phyloP scores from a whole-genome alignment of 495 filamentous ascomycete genomes.

The Neurospora cerealis region DNA sequence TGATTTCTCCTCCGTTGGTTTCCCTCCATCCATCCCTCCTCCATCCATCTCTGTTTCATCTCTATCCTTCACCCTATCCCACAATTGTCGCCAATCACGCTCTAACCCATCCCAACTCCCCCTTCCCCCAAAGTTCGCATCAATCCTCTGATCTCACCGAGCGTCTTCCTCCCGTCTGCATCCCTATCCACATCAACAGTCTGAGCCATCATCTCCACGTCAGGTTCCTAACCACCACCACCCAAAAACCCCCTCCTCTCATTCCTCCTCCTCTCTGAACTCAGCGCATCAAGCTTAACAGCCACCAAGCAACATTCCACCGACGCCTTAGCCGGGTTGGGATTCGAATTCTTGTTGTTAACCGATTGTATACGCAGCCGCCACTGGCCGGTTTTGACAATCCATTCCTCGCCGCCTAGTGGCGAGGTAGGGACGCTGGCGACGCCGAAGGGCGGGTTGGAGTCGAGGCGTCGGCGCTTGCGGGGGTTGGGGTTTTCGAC shows the following conservation, averaged over 20 bases:
- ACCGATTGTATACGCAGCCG: conserved; percentile 54
- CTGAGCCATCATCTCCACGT: not conserved
- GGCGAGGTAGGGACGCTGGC: not conserved
- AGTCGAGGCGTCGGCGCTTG: conserved; percentile 16
- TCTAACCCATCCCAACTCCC: no score
- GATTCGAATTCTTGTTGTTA: conserved; percentile 19
- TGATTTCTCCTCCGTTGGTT: not conserved
- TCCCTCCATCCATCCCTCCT: not conserved
- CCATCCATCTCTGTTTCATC: not conserved
- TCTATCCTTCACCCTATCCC: not conserved
- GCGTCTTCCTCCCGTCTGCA: not conserved
- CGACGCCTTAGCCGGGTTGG: conserved; percentile 33
- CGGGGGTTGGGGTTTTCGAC: not conserved
- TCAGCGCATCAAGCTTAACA: conserved; percentile 73
- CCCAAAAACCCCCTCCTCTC: conserved; percentile 53
- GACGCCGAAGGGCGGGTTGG: conserved; percentile 19
- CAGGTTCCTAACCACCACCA: conserved; percentile 1
- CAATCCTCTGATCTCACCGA: no score
- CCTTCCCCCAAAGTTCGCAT: no score
- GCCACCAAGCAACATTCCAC: conserved; percentile 61
- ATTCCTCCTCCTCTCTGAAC: conserved; percentile 60
- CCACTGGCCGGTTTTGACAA: conserved; percentile 75
- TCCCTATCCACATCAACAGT: not conserved
- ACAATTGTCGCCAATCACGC: no score
- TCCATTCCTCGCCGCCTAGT: conserved; percentile 43